These are phyloP conservation scores for Cicer judaicum DNA, from an alignment of 306 rosid species.

Conservation along the genomic window DNA sequence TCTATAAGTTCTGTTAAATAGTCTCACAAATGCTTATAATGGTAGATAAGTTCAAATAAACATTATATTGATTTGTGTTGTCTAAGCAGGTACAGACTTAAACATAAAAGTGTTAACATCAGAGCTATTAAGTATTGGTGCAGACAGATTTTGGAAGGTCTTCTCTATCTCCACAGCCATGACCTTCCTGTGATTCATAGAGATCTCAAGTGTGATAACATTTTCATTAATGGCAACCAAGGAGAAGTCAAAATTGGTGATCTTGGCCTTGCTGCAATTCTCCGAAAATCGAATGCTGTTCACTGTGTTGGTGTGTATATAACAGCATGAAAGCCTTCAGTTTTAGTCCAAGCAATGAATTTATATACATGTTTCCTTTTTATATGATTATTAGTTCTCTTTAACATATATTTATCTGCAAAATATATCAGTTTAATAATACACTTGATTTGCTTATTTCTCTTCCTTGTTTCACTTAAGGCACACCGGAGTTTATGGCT, in stretches of 20 bases:
- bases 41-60: too few relatives aligned
- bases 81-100: slow-evolving; percentile 75
- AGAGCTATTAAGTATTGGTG: slow-evolving; percentile 99
- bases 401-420: background rate
- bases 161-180: slow-evolving; percentile 82
- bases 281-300: slow-evolving; percentile 81
- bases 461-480: slow-evolving; percentile 48
- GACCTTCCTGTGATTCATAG: slow-evolving; percentile 96
- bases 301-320: slow-evolving; percentile 80
- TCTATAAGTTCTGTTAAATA: too few relatives aligned
- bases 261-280: slow-evolving; percentile 95
- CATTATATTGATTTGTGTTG: slow-evolving; percentile 10
- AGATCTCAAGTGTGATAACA: slow-evolving; percentile 98
- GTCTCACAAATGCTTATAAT: too few relatives aligned
- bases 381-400: background rate
- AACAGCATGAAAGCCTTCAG: slow-evolving; percentile 37
- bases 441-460: slow-evolving; percentile 21
- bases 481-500: slow-evolving; percentile 99
- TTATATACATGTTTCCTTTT: background rate
- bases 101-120: slow-evolving; percentile 79
- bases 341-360: slow-evolving; percentile 30
- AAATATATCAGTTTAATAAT: slow-evolving; percentile 21
- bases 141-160: slow-evolving; percentile 92
- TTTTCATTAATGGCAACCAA: slow-evolving; percentile 96
- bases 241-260: slow-evolving; percentile 98